Percentiles rank a stretch among this genome's conserved stretches.
Evolutionary conservation across 768 basidiomycete genomes (phyloP).

Genomic region (Pholiota microspora): DNA sequence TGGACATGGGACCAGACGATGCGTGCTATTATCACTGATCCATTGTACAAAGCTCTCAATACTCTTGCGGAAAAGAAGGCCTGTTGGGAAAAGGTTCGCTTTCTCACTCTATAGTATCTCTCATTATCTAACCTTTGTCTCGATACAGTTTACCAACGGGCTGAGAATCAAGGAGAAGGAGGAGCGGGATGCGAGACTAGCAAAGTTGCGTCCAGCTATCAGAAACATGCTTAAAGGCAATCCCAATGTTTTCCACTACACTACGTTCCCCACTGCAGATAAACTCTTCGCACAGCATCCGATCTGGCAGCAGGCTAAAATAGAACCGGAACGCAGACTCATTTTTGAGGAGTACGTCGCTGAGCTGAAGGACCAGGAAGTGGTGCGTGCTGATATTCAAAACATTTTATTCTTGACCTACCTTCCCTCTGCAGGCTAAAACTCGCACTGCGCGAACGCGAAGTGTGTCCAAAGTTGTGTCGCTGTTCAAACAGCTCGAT

Average conservation of each 20-base stretch:
- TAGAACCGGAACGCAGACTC: conserved; percentile 81
- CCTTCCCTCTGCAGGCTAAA: conserved; percentile 58
- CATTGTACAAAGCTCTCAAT: conserved; percentile 91
- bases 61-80: conserved; percentile 94
- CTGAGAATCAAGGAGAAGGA: conserved; percentile 82
- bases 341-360: conserved; percentile 91
- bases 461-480: conserved; percentile 79
- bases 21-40: conserved; percentile 97
- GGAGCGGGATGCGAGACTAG: conserved; percentile 78
- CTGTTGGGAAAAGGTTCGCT: conserved; percentile 84
- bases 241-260: conserved; percentile 87
- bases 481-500: conserved; percentile 81
- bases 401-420: conserved; percentile 5
- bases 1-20: conserved; percentile 99
- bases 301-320: conserved; percentile 85
- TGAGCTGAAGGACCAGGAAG: conserved; percentile 85
- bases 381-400: conserved; percentile 52
- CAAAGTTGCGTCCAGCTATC: conserved; percentile 83
- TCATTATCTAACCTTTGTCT: conserved; percentile 7
- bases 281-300: conserved; percentile 83
- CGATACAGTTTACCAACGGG: conserved; percentile 69
- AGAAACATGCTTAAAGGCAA: conserved; percentile 85
- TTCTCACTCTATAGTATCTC: not conserved
- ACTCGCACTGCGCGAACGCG: conserved; percentile 72
- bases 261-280: conserved; percentile 88